A percentile compares a stretch with the other conserved stretches of the same genome.
Evolutionary conservation across 225 moss, liverwort and hornwort species (phyloP).

Genomic region (Antitrichia curtipendula): DNA sequence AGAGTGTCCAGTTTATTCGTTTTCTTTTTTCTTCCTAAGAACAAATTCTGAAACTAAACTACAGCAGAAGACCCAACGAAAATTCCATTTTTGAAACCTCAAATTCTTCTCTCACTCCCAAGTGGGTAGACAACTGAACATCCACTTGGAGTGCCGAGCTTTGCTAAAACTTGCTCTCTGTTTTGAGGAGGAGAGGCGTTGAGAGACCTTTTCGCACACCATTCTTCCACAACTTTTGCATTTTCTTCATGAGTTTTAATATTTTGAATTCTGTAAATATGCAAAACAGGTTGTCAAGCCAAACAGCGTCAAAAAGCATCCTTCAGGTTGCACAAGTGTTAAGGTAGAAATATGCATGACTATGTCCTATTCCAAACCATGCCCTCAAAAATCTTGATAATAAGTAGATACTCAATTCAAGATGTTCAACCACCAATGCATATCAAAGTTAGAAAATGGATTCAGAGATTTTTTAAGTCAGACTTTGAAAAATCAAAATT

Average conservation of each 20-base stretch:
- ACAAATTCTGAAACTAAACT: background rate
- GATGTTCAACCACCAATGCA: background rate
- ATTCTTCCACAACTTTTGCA: background rate
- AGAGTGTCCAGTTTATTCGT: too few relatives aligned
- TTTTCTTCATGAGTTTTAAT: background rate
- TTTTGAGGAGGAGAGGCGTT: background rate
- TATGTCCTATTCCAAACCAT: fast-evolving
- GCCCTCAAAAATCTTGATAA: background rate
- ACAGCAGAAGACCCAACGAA: background rate
- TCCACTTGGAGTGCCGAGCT: background rate
- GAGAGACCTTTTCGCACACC: fast-evolving
- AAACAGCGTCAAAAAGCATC: background rate
- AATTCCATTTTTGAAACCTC: background rate
- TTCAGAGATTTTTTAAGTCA: fast-evolving
- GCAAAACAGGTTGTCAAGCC: background rate
- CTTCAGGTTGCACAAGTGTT: background rate
- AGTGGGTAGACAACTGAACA: background rate
- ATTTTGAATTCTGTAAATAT: too few relatives aligned
- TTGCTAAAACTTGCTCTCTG: background rate
- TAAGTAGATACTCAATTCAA: background rate
- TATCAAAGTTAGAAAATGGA: background rate
- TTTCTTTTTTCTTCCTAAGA: background rate
- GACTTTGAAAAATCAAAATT: background rate
- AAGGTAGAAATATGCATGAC: too few relatives aligned
- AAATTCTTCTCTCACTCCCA: background rate